These are phyloP conservation scores for Naegleria fowleri DNA, from an alignment of 208 protist species.

Conservation along the genomic window DNA sequence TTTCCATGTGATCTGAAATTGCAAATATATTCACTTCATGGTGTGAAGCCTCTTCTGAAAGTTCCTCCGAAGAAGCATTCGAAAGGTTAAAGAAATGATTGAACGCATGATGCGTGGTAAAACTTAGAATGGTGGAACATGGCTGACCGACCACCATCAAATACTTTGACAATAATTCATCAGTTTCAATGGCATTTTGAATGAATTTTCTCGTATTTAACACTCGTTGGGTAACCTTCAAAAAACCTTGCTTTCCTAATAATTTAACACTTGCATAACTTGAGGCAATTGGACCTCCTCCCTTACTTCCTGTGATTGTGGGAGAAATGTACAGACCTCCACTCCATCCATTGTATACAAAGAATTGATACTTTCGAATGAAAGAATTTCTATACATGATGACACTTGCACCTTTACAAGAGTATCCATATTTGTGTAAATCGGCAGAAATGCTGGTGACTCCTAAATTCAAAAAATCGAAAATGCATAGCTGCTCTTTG, in stretches of 20 bases:
- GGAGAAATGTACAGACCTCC: slow-evolving; percentile 28
- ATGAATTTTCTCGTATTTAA: background rate
- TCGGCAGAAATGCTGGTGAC: slow-evolving; percentile 36
- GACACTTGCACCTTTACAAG: slow-evolving; percentile 31
- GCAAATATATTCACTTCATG: background rate
- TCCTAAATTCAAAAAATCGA: slow-evolving; percentile 33
- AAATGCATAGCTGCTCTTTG: background rate
- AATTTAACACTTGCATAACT: background rate
- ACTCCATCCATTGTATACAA: slow-evolving; percentile 30
- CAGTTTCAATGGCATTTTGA: background rate
- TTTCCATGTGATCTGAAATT: background rate
- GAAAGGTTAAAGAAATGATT: background rate
- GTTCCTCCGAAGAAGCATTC: too few relatives aligned
- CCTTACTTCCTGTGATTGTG: slow-evolving; percentile 22
- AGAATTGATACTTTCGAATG: slow-evolving; percentile 33
- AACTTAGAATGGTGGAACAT: background rate
- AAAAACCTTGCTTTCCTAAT: slow-evolving; percentile 61
- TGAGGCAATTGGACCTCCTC: slow-evolving; percentile 26
- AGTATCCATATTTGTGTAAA: slow-evolving; percentile 40
- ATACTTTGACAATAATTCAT: background rate
- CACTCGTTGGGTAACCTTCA: background rate
- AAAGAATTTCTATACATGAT: slow-evolving; percentile 24
- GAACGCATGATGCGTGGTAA: background rate
- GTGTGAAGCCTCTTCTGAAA: too few relatives aligned
- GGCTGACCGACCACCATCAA: background rate